Conservation (phyloP, 139 green algal genomes). For the Closterium sp. region DNA sequence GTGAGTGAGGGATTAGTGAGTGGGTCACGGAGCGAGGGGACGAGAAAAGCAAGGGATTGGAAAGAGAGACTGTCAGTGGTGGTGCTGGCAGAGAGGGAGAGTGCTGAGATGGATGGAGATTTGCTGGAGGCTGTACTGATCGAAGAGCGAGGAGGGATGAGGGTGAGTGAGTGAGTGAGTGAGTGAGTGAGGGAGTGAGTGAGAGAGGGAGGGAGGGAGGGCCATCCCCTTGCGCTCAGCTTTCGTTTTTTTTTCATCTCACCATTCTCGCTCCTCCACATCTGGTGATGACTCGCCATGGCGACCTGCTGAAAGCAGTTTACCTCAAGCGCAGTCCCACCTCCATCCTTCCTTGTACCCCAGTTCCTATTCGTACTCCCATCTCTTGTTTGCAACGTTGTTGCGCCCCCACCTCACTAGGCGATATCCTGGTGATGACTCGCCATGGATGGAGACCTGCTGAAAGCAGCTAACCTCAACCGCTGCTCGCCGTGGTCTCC, state of each 20-base stretch:
- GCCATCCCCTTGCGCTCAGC: no score
- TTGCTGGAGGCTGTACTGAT: background rate
- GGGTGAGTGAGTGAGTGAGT: background rate
- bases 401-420: background rate
- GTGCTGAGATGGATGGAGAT: conserved; percentile 8
- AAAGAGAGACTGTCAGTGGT: background rate
- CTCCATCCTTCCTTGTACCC: no score
- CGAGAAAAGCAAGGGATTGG: no score
- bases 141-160: conserved; percentile 6
- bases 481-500: no score
- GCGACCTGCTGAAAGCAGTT: no score
- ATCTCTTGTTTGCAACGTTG: no score
- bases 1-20: background rate
- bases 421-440: conserved; percentile 20
- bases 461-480: background rate
- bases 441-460: background rate
- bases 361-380: background rate
- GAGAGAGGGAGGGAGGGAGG: background rate
- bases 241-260: no score
- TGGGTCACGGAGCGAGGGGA: background rate
- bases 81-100: background rate
- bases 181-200: background rate
- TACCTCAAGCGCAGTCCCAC: background rate
- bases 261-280: no score
- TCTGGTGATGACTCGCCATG: background rate